These are phyloP conservation scores for Tolypocladium paradoxum DNA, from an alignment of 2,329 filamentous ascomycete species.

Conservation along the genomic window DNA sequence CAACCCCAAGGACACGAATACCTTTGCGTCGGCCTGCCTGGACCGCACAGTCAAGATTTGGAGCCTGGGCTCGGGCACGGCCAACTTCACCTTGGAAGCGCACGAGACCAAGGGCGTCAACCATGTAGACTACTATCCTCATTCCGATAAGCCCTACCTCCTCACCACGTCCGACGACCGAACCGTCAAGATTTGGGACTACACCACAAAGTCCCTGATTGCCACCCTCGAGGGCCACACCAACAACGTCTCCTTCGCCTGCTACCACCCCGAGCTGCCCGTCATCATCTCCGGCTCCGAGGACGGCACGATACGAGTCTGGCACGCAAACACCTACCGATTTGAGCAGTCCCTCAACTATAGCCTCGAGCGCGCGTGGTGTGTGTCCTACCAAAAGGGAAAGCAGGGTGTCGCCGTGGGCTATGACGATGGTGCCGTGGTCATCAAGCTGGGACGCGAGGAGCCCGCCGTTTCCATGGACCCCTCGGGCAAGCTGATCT, in stretches of 20 bases:
- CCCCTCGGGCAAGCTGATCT: conserved; percentile 86
- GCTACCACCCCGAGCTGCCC: conserved; percentile 92
- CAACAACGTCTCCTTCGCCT: conserved; percentile 95
- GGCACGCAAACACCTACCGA: conserved; percentile 96
- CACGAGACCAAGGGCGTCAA: conserved; percentile 98
- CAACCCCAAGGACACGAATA: conserved; percentile 95
- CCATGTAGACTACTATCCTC: conserved; percentile 82
- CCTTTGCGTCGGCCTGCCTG: conserved; percentile 83
- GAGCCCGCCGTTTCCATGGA: conserved; percentile 99
- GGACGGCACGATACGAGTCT: conserved; percentile 94
- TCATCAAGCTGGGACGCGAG: conserved; percentile 94
- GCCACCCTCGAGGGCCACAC: conserved; percentile 95
- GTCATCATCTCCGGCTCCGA: conserved; percentile 97
- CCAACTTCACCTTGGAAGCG: conserved; percentile 94
- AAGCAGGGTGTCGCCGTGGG: conserved; percentile 91
- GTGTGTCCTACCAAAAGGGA: conserved; percentile 88
- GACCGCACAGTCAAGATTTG: conserved; percentile 97
- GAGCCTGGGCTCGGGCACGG: conserved; percentile 85
- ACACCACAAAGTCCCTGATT: conserved; percentile 95
- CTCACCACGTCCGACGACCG: conserved; percentile 94
- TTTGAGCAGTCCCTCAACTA: conserved; percentile 95
- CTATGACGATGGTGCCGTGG: conserved; percentile 95
- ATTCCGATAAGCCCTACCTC: conserved; percentile 72
- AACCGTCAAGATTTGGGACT: conserved; percentile 98
- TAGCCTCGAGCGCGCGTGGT: conserved; percentile 92